Percentiles rank a stretch among this genome's conserved stretches.
These are phyloP conservation scores for Penicillium bovifimosum DNA, from an alignment of 495 filamentous ascomycete species.

Conservation along the genomic window DNA sequence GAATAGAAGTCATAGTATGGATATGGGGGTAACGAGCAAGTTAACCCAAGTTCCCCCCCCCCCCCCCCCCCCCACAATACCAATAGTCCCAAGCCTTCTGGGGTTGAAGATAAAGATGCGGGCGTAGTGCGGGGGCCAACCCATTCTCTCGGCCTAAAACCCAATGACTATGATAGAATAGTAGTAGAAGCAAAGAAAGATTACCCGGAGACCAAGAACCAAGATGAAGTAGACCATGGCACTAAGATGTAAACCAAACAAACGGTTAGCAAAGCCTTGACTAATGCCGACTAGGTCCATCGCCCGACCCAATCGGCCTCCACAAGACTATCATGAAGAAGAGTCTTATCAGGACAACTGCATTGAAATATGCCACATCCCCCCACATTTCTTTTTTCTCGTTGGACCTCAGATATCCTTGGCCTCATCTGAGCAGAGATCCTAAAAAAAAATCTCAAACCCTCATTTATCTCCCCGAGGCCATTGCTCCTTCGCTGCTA, in stretches of 20 bases:
- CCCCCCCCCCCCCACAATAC: too few relatives aligned
- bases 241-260: neutral
- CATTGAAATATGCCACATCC: constrained; percentile 5
- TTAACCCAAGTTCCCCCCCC: neutral
- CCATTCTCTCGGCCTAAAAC: too few relatives aligned
- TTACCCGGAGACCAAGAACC: too few relatives aligned
- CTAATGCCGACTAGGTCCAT: constrained; percentile 18
- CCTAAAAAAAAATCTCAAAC: too few relatives aligned
- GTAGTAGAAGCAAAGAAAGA: too few relatives aligned
- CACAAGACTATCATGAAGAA: constrained; percentile 16
- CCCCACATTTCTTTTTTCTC: constrained; percentile 16
- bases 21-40: too few relatives aligned
- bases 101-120: too few relatives aligned
- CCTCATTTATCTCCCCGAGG: too few relatives aligned
- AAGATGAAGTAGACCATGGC: too few relatives aligned
- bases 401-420: neutral
- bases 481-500: neutral
- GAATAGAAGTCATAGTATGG: neutral
- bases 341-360: constrained; percentile 1
- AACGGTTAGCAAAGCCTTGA: constrained; percentile 14
- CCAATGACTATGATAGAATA: too few relatives aligned
- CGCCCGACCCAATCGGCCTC: constrained; percentile 21
- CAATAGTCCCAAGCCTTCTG: neutral
- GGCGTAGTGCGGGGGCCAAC: too few relatives aligned
- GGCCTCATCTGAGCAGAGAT: too few relatives aligned